A percentile compares a stretch with the other conserved stretches of the same genome.
phyloP scores from a whole-genome alignment of 2,329 filamentous ascomycete species.

The Decorospora gaudefroyi region DNA sequence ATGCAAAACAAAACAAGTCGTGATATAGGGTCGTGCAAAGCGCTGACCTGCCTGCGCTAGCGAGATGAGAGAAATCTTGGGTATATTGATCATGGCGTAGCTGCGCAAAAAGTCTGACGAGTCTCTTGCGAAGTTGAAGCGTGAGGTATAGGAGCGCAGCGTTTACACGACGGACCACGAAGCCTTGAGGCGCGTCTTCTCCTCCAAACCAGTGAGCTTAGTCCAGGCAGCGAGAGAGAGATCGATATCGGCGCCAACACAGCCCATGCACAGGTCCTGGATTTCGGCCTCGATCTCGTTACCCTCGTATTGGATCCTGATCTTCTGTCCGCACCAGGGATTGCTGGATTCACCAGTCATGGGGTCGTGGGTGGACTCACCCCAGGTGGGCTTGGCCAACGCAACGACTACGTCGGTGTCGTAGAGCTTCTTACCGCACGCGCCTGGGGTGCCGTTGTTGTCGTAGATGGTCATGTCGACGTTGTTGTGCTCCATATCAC shows the following conservation, averaged over 20 bases:
- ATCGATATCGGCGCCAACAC: conserved; percentile 37
- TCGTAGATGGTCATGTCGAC: conserved; percentile 46
- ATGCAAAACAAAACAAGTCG: conserved; percentile 34
- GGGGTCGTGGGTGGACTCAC: conserved; percentile 36
- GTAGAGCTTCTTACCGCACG: conserved; percentile 36
- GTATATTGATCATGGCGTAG: conserved; percentile 36
- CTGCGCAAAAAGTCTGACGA: conserved; percentile 32
- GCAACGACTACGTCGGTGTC: conserved; percentile 37
- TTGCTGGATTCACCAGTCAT: conserved; percentile 41
- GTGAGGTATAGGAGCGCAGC: conserved; percentile 14
- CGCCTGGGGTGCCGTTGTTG: conserved; percentile 33
- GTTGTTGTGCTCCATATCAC: conserved; percentile 18
- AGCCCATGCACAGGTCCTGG: conserved; percentile 45
- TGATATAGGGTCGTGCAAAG: conserved; percentile 48
- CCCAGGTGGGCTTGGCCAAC: conserved; percentile 35
- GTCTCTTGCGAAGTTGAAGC: conserved; percentile 21
- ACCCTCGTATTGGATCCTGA: conserved; percentile 40
- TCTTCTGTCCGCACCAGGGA: conserved; percentile 43
- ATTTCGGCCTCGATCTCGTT: conserved; percentile 34
- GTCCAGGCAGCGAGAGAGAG: conserved; percentile 40
- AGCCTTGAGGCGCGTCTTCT: conserved; percentile 33
- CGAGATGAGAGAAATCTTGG: conserved; percentile 33
- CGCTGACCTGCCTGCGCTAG: conserved; percentile 50
- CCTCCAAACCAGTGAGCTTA: conserved; percentile 28
- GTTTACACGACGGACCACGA: conserved; percentile 35